A percentile compares a stretch with the other conserved stretches of the same genome.
Conservation (phyloP, 169 alveolate genomes). For the Plasmodium vinckei region DNA sequence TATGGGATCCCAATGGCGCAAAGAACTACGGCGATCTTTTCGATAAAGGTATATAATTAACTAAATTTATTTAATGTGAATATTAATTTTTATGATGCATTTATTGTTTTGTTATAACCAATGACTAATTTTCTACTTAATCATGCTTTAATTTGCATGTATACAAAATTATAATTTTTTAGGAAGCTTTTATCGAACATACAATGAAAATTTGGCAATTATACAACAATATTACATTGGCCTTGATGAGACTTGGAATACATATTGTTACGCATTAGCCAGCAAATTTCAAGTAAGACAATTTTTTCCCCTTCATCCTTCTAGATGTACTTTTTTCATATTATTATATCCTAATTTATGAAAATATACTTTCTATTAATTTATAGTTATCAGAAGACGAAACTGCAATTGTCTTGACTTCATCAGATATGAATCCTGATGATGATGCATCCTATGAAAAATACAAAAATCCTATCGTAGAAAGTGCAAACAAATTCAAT, state of each 20-base stretch:
- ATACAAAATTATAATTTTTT: neutral
- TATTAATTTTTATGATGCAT: neutral
- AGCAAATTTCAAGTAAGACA: slow-evolving; percentile 27
- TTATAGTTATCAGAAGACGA: too few relatives aligned
- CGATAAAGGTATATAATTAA: slow-evolving; percentile 30
- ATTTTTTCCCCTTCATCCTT: neutral
- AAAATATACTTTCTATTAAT: too few relatives aligned
- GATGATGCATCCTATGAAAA: slow-evolving; percentile 3
- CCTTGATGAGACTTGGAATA: slow-evolving; percentile 36
- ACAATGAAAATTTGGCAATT: slow-evolving; percentile 26
- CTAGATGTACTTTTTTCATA: neutral
- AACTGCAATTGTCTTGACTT: slow-evolving; percentile 17
- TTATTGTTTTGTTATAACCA: neutral
- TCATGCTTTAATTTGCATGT: neutral
- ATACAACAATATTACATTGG: slow-evolving; percentile 56
- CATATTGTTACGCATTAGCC: slow-evolving; percentile 47
- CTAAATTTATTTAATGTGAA: neutral
- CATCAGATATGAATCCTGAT: slow-evolving; percentile 39
- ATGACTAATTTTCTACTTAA: neutral
- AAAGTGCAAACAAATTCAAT: slow-evolving; percentile 24
- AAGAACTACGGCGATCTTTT: too few relatives aligned
- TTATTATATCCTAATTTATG: too few relatives aligned
- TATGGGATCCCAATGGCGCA: slow-evolving; percentile 71
- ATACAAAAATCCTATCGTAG: slow-evolving; percentile 35
- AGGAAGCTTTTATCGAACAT: slow-evolving; percentile 34